Conservation (phyloP, 164 flowering plant species). For the Vitis labrusca region DNA sequence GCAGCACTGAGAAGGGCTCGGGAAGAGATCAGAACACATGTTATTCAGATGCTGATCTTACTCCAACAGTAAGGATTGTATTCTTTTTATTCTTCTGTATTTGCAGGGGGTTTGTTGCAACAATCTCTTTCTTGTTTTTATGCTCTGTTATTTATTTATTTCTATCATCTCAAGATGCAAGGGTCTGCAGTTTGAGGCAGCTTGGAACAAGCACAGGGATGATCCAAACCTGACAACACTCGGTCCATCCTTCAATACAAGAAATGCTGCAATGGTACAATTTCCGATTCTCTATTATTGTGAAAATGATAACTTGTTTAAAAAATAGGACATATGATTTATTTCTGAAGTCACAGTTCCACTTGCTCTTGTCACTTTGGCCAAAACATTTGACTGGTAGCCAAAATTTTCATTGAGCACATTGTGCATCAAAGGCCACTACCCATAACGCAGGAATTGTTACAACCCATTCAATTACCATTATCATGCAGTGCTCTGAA, state of each 20-base stretch:
- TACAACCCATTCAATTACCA: no score
- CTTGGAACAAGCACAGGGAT: constrained; percentile 72
- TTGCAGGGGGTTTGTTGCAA: background rate
- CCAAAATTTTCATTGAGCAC: background rate
- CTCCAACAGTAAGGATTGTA: constrained; percentile 62
- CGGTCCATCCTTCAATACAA: constrained; percentile 23
- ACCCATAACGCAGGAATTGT: no score
- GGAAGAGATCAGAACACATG: constrained; percentile 55
- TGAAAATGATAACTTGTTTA: background rate
- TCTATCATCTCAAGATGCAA: constrained; percentile 51
- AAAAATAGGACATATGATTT: background rate
- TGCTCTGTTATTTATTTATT: background rate
- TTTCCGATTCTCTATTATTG: background rate
- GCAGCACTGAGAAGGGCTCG: constrained; percentile 62
- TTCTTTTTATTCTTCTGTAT: background rate
- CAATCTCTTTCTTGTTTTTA: background rate
- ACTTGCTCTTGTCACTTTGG: background rate
- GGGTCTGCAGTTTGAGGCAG: constrained; percentile 66
- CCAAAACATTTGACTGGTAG: background rate
- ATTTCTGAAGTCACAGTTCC: background rate
- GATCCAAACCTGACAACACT: constrained; percentile 61
- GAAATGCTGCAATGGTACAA: constrained; percentile 13
- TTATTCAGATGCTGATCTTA: constrained; percentile 49
- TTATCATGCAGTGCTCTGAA: background rate
- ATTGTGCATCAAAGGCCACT: background rate